Percentiles rank a stretch among this genome's conserved stretches.
phyloP scores from a whole-genome alignment of 495 filamentous ascomycete species.

The Letharia columbiana region DNA sequence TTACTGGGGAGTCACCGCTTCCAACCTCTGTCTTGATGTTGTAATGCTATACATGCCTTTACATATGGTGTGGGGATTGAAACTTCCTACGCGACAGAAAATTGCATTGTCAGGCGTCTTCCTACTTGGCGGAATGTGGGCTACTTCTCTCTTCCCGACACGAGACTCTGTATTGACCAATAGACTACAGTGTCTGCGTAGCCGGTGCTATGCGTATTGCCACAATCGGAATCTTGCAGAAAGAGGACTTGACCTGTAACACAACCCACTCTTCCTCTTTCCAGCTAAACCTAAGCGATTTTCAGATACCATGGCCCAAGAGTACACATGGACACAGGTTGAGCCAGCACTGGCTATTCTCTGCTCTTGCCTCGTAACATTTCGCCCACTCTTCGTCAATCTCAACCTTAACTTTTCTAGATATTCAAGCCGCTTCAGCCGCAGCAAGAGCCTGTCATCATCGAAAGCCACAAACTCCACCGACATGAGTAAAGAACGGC shows the following conservation, averaged over 20 bases:
- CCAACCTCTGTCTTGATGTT: conserved; percentile 15
- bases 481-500: neutral
- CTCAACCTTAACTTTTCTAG: neutral
- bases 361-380: conserved; percentile 33
- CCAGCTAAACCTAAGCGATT: too few relatives aligned
- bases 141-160: neutral
- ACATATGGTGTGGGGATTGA: conserved; percentile 23
- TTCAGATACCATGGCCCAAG: neutral
- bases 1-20: conserved; percentile 3
- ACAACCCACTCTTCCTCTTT: neutral
- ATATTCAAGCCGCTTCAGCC: neutral
- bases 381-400: conserved; percentile 11
- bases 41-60: conserved; percentile 15
- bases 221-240: neutral
- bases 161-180: neutral
- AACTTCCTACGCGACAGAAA: conserved; percentile 25
- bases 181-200: neutral
- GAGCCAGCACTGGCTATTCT: conserved; percentile 30
- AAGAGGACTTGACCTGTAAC: conserved; percentile 6
- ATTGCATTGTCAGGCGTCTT: conserved; percentile 27
- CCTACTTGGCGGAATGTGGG: conserved; percentile 31
- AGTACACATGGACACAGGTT: conserved; percentile 27
- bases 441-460: neutral
- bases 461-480: neutral
- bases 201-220: conserved; percentile 4